Base-by-base conservation (phyloP, 2,329 filamentous ascomycete genomes). In the Talaromyces sp. region DNA sequence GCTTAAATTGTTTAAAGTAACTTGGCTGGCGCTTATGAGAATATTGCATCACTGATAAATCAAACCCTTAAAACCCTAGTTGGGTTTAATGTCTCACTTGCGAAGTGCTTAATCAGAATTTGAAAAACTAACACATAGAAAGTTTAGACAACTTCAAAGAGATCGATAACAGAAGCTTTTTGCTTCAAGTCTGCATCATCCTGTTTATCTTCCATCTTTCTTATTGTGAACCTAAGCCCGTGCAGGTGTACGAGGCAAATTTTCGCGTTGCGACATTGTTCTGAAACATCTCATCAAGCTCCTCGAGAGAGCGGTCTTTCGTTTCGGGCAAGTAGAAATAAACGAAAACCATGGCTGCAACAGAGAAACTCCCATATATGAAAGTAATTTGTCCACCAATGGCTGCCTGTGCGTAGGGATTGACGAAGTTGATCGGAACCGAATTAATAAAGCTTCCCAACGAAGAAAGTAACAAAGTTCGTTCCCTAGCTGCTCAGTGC, bases 401-500 rank as follows among this genome's bases (percentile, higher is more conserved):
- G 0, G 62, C 59, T 19, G 31, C 53, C 55, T 72, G 70, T 8
- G 72, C 67, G 50, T 67, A 73, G 0, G 70, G 70, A 26, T 67
- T 69, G n/a, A 73, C 64, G 46, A 66, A 74, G 27, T 66, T 70
- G 51, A 72, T 65, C 3, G 70, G 63, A 9, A 71, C 58, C 1
- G 62, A 63, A 2, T 67, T 64, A 13, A 65, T 64, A 57, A 70
- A 71, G 32, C 68, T 67, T n/a, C 61, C 61, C 56, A 72, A 67
- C 0, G 67, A 66, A 0, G 69, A 67, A 13, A 70, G 62, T 2
- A 65, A 66, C 13, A 71, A 60, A 9, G 70, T 71, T 56, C 67
- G 67, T 61, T 73, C 71, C 14, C 70, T 11, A 72, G 64, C 10
- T 67, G 65, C 0, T 62, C 60, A 6, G 68, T 70, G 3, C 66